Evolutionary conservation across 345 rosid genomes (phyloP), one percentile per base, ranked within the genome.

Genomic region (Dipteronia dyeriana): DNA sequence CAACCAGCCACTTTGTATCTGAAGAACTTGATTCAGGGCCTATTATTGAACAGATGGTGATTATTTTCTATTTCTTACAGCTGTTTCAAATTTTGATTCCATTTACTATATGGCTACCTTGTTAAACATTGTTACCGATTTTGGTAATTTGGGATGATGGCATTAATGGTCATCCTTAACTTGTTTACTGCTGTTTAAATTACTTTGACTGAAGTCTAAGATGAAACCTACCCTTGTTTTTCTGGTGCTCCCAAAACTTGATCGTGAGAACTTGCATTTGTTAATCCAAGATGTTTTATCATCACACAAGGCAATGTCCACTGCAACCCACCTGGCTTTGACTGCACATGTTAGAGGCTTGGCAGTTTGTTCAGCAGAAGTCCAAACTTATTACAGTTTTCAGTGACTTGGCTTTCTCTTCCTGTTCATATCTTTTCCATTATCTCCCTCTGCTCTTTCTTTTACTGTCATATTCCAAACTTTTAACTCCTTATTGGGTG

Each of bases 1-100:
- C 99, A 64, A 96, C 99, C 70, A 87, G 85, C 84, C 99, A 96
- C 85, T 93, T 95, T 70, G 97, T 96, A 76, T 91, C 97, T 2
- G 97, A 94, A 89, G 97, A 90, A 82, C 99, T 94, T 74, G 99
- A 96, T 85, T 86, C 87, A 22, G 99, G 99, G 71, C 95, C 99
- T 68, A 94, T 96, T 77, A 96, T 96, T 79, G 99, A 92, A 75
- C 99, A 94, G 83, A 92, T 94, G 99, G 99, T 94, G 80, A 78
- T 31, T 74, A 78, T 3, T 43, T 19, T 11, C 31, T 43, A 59
- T 22, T 12, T 54, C 73, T 77, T 54, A 47, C 29, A 39, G 43
- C 45, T 54, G 60, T 66, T 68, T 31, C 73, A 62, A 67, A 66
- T 63, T 60, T 22, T 59, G 62, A 43, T 41, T 68, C 47, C 47